Evolutionary conservation across 2,329 filamentous ascomycete genomes (phyloP).

Genomic region (Colletotrichum higginsianum): DNA sequence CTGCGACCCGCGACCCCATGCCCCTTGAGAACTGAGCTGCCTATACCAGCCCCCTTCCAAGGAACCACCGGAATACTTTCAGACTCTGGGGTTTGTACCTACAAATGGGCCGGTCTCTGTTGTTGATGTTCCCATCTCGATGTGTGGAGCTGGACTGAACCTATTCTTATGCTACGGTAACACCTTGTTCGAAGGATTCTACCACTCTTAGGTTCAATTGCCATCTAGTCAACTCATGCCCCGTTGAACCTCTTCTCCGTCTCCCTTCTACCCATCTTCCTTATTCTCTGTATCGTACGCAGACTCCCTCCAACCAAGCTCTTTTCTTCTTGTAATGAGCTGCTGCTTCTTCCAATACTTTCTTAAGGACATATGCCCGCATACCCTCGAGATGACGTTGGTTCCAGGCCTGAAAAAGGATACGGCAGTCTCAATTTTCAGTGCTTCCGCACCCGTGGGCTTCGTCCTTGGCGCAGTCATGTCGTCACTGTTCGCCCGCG

Average conservation of each 20-base stretch:
- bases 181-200: background rate
- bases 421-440: conserved; percentile 54
- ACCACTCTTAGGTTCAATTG: background rate
- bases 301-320: too few relatives aligned
- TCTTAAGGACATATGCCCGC: background rate
- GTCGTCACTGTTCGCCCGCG: conserved; percentile 46
- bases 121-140: background rate
- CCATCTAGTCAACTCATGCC: background rate
- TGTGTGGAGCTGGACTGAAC: background rate
- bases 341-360: background rate
- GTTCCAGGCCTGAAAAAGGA: conserved; percentile 53
- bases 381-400: conserved; percentile 67
- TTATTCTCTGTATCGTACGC: background rate
- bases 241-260: background rate
- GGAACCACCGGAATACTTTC: background rate
- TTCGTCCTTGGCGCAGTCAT: conserved; percentile 50
- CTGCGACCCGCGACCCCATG: background rate
- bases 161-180: background rate
- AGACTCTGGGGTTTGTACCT: conserved; percentile 6
- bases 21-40: background rate
- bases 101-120: background rate
- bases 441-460: conserved; percentile 52
- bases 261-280: background rate
- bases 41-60: background rate
- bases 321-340: background rate